Evolutionary conservation across 2,329 filamentous ascomycete genomes (phyloP).

Genomic region (Colletotrichum orbiculare): DNA sequence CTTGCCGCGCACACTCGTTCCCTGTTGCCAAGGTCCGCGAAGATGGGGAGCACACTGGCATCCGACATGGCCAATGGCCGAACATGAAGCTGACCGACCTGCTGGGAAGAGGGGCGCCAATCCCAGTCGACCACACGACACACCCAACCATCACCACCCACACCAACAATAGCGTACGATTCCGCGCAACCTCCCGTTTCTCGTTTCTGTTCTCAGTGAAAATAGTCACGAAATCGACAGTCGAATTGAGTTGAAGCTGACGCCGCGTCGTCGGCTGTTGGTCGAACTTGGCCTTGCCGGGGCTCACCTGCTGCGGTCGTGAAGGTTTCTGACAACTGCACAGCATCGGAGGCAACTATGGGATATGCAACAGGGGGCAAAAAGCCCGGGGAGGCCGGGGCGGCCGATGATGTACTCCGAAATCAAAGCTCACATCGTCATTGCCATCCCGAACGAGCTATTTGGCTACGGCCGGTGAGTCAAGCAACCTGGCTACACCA

Average conservation of each 20-base stretch:
- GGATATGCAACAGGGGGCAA: constrained; percentile 26
- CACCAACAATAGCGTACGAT: constrained; percentile 1
- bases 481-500: constrained; percentile 19
- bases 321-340: constrained; percentile 1
- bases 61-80: constrained; percentile 15
- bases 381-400: constrained; percentile 23
- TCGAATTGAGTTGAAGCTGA: constrained; percentile 15
- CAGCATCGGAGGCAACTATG: not conserved
- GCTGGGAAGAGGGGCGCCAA: constrained; percentile 23
- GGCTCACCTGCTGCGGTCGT: not conserved
- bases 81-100: constrained; percentile 17
- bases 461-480: not conserved
- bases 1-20: constrained; percentile 8
- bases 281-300: not conserved
- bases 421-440: not conserved
- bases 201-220: not conserved
- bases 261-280: constrained; percentile 25
- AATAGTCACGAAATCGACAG: constrained; percentile 8
- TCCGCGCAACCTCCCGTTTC: not conserved
- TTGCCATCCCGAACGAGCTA: no score
- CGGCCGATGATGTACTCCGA: constrained; percentile 21
- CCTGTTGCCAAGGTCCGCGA: constrained; percentile 1
- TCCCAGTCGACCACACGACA: constrained; percentile 8
- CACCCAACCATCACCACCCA: constrained; percentile 7
- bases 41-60: constrained; percentile 9